Conservation (phyloP, 352 stramenopile genomes). For the Globisporangium spiculum region DNA sequence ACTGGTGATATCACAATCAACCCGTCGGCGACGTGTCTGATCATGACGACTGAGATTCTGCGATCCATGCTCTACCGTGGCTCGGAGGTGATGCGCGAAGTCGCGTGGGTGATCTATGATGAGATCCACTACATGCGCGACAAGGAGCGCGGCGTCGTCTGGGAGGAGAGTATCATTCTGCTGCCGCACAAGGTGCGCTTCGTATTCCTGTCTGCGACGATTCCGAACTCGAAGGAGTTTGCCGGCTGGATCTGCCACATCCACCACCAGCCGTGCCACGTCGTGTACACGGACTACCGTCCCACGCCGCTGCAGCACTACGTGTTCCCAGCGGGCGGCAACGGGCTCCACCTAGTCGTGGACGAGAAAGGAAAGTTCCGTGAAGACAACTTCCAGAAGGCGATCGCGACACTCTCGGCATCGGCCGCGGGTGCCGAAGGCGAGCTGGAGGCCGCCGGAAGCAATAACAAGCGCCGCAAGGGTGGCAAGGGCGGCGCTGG, state of each 20-base stretch:
- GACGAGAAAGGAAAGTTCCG: constrained; percentile 99
- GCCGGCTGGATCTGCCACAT: constrained; percentile 98
- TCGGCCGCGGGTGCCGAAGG: constrained; percentile 61
- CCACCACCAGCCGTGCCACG: constrained; percentile 99
- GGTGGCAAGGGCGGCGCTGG: constrained; percentile 28
- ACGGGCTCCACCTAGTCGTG: constrained; percentile 98
- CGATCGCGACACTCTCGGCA: constrained; percentile 79
- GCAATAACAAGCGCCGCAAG: constrained; percentile 69
- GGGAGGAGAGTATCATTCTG: constrained; percentile 99
- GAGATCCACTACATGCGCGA: constrained; percentile 99
- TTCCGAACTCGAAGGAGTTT: constrained; percentile 98
- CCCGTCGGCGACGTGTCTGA: constrained; percentile 95
- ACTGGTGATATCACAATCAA: constrained; percentile 99
- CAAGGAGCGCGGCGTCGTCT: constrained; percentile 97
- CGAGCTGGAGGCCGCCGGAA: constrained; percentile 78
- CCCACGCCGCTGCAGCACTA: constrained; percentile 99
- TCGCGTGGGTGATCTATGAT: constrained; percentile 99
- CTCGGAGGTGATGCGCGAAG: constrained; percentile 97
- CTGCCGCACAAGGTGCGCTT: constrained; percentile 98
- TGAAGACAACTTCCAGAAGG: constrained; percentile 96
- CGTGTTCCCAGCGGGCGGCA: constrained; percentile 95
- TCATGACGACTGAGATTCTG: constrained; percentile 99
- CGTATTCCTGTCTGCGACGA: constrained; percentile 99
- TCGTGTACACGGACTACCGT: constrained; percentile 99
- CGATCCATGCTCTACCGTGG: constrained; percentile 98